These are phyloP conservation scores for Baudoinia panamericana DNA, from an alignment of 495 filamentous ascomycete species.

Conservation along the genomic window DNA sequence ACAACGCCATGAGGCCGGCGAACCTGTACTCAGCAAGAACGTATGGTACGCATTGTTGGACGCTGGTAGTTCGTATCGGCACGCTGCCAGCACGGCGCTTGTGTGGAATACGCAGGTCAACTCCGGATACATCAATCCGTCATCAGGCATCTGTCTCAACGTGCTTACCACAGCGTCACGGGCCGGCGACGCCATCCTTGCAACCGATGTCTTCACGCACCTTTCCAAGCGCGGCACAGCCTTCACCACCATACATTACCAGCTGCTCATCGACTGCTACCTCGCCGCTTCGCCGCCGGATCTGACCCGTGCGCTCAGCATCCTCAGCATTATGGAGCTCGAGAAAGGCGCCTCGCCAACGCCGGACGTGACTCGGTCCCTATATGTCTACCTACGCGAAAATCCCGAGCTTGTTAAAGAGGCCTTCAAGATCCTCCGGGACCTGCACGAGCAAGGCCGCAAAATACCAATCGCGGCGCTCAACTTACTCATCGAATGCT, in stretches of 20 bases:
- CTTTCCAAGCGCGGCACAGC: slow-evolving; percentile 35
- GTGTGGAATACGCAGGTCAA: slow-evolving; percentile 51
- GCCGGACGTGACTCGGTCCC: slow-evolving; percentile 42
- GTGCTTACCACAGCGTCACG: slow-evolving; percentile 57
- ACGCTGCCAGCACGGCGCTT: slow-evolving; percentile 33
- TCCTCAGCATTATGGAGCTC: slow-evolving; percentile 55
- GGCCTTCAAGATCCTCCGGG: slow-evolving; percentile 41
- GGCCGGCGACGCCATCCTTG: slow-evolving; percentile 52
- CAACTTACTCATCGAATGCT: slow-evolving; percentile 50
- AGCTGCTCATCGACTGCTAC: slow-evolving; percentile 58
- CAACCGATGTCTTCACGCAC: slow-evolving; percentile 47
- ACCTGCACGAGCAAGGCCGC: slow-evolving; percentile 35
- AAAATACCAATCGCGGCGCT: slow-evolving; percentile 42
- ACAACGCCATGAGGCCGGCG: slow-evolving; percentile 35
- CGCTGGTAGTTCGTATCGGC: slow-evolving; percentile 41
- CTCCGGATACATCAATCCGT: slow-evolving; percentile 48
- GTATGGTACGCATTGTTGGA: slow-evolving; percentile 64
- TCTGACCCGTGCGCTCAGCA: slow-evolving; percentile 28
- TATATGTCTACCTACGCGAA: slow-evolving; percentile 36
- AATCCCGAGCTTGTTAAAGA: slow-evolving; percentile 27
- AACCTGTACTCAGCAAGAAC: slow-evolving; percentile 32
- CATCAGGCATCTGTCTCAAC: slow-evolving; percentile 48
- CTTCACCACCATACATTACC: slow-evolving; percentile 57
- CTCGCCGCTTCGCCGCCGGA: slow-evolving; percentile 33
- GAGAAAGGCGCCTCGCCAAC: slow-evolving; percentile 40